Conservation (phyloP, 1,284 basidiomycete genomes). For the Trichosporon asahii region DNA sequence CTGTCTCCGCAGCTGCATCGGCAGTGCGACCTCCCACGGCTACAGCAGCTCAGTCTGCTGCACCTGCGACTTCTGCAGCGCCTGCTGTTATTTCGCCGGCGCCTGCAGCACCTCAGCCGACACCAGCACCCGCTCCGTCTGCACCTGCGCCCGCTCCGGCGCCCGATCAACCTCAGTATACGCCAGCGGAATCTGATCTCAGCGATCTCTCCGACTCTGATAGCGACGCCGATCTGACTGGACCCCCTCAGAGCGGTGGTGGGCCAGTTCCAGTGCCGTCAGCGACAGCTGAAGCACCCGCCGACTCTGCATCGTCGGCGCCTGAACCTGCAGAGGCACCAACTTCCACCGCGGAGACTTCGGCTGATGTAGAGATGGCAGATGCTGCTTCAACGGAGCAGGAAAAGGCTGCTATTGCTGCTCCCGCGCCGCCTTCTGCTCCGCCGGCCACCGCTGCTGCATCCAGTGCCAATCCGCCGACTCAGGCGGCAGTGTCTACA, state of each 20-base stretch:
- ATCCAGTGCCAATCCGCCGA: not conserved
- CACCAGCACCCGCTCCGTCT: not conserved
- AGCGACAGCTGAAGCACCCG: not conserved
- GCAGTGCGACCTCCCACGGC: not conserved
- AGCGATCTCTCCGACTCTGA: slow-evolving; percentile 28
- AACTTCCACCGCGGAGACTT: no score
- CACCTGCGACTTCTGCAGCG: not conserved
- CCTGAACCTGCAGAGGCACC: no score
- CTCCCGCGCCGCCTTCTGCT: not conserved
- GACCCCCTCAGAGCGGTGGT: slow-evolving; percentile 41
- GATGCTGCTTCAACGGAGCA: not conserved
- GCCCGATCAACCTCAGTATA: not conserved
- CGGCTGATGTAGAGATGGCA: not conserved
- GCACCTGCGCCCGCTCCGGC: not conserved
- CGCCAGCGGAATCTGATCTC: slow-evolving; percentile 11
- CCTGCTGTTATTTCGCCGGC: not conserved
- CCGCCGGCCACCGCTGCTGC: not conserved
- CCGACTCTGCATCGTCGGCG: not conserved
- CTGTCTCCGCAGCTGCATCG: not conserved
- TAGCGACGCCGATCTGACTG: slow-evolving; percentile 39
- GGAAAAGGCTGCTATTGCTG: not conserved
- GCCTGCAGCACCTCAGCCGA: not conserved
- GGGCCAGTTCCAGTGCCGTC: slow-evolving; percentile 23
- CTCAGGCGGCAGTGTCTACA: not conserved
- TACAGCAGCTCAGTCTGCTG: not conserved